Conservation (phyloP, 1,284 basidiomycete genomes). For the Ustilago nuda region DNA sequence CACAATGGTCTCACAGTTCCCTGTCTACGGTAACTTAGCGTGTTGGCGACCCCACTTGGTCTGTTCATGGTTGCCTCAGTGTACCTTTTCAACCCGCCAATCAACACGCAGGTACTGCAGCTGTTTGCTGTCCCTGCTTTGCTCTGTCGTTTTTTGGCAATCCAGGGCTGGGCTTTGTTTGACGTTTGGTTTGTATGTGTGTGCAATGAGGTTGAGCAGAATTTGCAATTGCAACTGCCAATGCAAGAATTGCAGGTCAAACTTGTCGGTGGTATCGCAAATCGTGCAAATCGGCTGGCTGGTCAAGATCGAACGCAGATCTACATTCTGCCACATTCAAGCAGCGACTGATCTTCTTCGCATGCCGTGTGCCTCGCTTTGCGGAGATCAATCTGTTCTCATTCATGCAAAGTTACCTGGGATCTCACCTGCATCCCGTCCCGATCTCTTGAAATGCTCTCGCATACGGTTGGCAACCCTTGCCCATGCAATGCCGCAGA, state of each 20-base stretch:
- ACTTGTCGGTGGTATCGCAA: not conserved
- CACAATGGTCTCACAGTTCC: too few species aligned
- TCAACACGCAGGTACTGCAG: slow-evolving; percentile 1
- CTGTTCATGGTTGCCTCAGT: not conserved
- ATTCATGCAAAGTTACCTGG: not conserved
- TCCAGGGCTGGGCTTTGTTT: not conserved
- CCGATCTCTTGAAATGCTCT: not conserved
- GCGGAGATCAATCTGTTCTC: not conserved
- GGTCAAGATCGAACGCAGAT: not conserved
- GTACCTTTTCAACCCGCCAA: not conserved
- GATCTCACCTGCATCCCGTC: not conserved
- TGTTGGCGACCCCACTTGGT: not conserved
- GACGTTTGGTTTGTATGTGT: not conserved
- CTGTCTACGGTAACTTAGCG: too few species aligned
- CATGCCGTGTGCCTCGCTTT: not conserved
- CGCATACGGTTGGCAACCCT: not conserved
- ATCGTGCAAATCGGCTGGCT: not conserved
- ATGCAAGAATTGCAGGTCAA: not conserved
- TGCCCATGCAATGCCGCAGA: too few species aligned
- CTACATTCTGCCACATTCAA: not conserved
- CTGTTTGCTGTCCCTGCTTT: slow-evolving; percentile 1
- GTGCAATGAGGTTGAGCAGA: not conserved
- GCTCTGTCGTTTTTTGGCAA: not conserved
- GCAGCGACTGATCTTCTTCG: too few species aligned
- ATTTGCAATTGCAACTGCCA: not conserved